Evolutionary conservation across 2,329 filamentous ascomycete species (phyloP), one percentile per base, ranked within the genome.

Genomic region (Arthrinium phaeospermum): DNA sequence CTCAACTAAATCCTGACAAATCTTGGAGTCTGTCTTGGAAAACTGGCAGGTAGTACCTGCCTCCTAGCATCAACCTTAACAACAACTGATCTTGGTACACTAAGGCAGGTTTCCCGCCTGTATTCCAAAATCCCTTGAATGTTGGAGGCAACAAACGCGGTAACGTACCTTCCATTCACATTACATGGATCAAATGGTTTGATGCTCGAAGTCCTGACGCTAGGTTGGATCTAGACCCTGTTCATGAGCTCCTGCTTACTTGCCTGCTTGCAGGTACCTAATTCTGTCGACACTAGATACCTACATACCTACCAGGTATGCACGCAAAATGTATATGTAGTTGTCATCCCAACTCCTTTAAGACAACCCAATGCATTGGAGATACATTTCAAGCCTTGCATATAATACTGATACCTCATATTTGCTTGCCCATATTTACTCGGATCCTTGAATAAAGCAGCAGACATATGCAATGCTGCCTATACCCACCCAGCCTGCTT

Each of bases 61-160:
- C 37, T 41, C 37, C 37, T 41, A 41, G 37, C 37, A 41, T 10
- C 46, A 47, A 47, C 46, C 46, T 53, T 30, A 14, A 53, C 24
- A 2, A 51, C 8, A 12, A 41, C 34, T n/a, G 57, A 64, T 64
- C 57, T 64, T 64, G 57, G 57, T 64, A 64, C 57, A 64, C 57
- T 64, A 64, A 64, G 57, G 57, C 57, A 64, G 57, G 34, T n/a
- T 64, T 41, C 34, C 57, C 57, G 57, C n/a, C 57, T 19, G 22
- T 12, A 37, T 61, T n/a, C 34, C 57, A 64, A 37, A 34, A 37
- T 61, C 12, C 22, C 57, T n/a, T n/a, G n/a, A 64, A n/a, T 14
- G 34, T 64, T 41, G 34, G 34, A 64, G 19, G 19, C 34, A 24
- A 14, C 30, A 34, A 64, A 41, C 37, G 10, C 8, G 6, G 6